phyloP scores from a whole-genome alignment of 139 green algal species.

The Coccomyxa sp. region DNA sequence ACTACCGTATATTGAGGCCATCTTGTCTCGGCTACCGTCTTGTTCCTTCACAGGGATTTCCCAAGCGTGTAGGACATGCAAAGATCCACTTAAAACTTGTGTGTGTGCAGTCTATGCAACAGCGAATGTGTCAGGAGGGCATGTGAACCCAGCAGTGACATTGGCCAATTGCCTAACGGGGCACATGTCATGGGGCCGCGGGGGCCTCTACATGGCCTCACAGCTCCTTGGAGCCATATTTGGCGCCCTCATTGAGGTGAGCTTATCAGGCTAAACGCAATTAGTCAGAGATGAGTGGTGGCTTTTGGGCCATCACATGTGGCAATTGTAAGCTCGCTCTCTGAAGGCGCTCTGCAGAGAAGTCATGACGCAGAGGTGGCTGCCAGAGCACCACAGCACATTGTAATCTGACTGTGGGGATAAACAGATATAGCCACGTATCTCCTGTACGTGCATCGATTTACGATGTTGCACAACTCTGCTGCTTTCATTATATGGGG shows the following conservation, averaged over 20 bases:
- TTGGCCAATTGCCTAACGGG: conserved; percentile 70
- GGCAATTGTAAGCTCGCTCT: neutral
- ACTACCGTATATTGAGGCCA: too few species aligned
- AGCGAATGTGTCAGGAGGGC: conserved; percentile 59
- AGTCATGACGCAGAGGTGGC: too few species aligned
- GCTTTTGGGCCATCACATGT: too few species aligned
- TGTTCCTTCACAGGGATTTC: neutral
- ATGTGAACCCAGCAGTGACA: conserved; percentile 72
- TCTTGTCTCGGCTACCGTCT: neutral
- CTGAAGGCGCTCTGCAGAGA: too few species aligned
- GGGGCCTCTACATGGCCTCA: conserved; percentile 57
- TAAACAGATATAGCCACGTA: too few species aligned
- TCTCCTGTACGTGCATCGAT: too few species aligned
- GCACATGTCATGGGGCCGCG: conserved; percentile 64
- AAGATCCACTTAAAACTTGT: neutral
- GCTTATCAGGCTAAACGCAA: too few species aligned
- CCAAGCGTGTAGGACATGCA: neutral
- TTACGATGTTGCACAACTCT: too few species aligned
- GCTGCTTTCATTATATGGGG: too few species aligned
- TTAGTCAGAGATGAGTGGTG: too few species aligned
- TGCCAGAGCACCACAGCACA: too few species aligned
- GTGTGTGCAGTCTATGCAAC: conserved; percentile 65
- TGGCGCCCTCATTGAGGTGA: conserved; percentile 21
- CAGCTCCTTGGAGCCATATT: conserved; percentile 66
- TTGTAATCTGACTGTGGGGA: too few species aligned